These are phyloP conservation scores for Carex pumila DNA, from an alignment of 176 grass and related monocot species.

Conservation along the genomic window DNA sequence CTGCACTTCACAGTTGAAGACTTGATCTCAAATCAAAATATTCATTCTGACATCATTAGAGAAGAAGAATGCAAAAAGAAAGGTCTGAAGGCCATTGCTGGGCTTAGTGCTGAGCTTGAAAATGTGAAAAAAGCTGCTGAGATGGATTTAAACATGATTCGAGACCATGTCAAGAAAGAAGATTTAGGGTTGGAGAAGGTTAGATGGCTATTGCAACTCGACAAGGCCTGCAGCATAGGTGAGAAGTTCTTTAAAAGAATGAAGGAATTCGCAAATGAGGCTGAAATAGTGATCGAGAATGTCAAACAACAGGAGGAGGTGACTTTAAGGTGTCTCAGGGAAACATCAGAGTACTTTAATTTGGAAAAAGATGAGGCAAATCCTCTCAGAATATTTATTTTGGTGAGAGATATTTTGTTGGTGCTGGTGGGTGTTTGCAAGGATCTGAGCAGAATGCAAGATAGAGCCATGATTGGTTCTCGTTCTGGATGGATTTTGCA, in stretches of 20 bases:
- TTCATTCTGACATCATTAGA: constrained; percentile 27
- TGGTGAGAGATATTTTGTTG: constrained; percentile 57
- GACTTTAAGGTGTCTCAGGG: constrained; percentile 36
- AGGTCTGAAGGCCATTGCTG: constrained; percentile 37
- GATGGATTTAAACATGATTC: constrained; percentile 46
- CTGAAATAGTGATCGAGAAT: constrained; percentile 21
- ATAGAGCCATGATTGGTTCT: constrained; percentile 52
- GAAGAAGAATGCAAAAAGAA: constrained; percentile 65
- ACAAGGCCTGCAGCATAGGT: constrained; percentile 30
- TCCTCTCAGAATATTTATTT: constrained; percentile 56
- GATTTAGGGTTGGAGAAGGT: constrained; percentile 48
- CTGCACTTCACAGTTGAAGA: constrained; percentile 78
- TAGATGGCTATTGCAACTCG: constrained; percentile 39
- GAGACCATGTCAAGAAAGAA: constrained; percentile 34
- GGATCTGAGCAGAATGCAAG: constrained; percentile 54
- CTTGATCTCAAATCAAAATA: constrained; percentile 35
- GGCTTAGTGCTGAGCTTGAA: constrained; percentile 55
- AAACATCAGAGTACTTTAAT: constrained; percentile 63
- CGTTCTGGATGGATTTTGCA: constrained; percentile 41
- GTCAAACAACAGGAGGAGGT: constrained; percentile 34
- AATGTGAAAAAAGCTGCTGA: constrained; percentile 67
- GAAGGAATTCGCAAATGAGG: constrained; percentile 35
- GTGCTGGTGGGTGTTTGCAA: constrained; percentile 55
- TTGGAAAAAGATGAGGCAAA: constrained; percentile 38
- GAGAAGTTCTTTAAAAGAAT: constrained; percentile 43